Conservation (phyloP, 345 rosid species). For the Excoecaria agallocha region DNA sequence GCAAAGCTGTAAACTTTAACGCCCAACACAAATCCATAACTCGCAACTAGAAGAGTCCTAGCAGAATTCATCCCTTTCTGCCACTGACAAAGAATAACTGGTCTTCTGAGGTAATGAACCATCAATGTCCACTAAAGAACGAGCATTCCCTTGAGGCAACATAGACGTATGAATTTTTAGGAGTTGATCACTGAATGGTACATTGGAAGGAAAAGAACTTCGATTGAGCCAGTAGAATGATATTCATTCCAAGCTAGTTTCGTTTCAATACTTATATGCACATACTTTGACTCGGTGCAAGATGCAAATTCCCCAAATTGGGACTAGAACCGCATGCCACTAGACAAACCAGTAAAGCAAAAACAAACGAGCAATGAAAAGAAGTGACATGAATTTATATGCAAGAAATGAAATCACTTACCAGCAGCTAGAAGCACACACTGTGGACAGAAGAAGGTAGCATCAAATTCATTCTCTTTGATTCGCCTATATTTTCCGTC, state of each 20-base stretch:
- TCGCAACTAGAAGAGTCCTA: background rate
- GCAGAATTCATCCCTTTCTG: background rate
- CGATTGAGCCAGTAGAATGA: too few species aligned
- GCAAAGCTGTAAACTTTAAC: background rate
- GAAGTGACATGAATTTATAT: too few species aligned
- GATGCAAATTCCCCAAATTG: background rate
- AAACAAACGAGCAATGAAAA: too few species aligned
- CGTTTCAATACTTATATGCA: too few species aligned
- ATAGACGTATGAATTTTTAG: background rate
- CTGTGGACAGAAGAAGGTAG: slow-evolving; percentile 59
- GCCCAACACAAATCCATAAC: background rate
- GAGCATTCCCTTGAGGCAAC: background rate
- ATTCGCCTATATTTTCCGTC: slow-evolving; percentile 51
- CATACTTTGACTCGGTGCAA: too few species aligned
- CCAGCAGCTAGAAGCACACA: slow-evolving; percentile 46
- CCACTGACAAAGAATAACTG: background rate
- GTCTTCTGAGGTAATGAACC: background rate
- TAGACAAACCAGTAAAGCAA: background rate
- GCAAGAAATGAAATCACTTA: slow-evolving; percentile 20
- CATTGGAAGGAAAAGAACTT: too few species aligned
- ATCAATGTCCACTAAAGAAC: background rate
- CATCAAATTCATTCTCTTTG: slow-evolving; percentile 58
- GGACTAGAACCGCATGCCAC: background rate
- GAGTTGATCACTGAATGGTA: too few species aligned
- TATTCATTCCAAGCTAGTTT: too few species aligned